Percentiles rank a stretch among this genome's conserved stretches.
These are phyloP conservation scores for Elsinoe ampelina DNA, from an alignment of 2,329 filamentous ascomycete species.

Conservation along the genomic window DNA sequence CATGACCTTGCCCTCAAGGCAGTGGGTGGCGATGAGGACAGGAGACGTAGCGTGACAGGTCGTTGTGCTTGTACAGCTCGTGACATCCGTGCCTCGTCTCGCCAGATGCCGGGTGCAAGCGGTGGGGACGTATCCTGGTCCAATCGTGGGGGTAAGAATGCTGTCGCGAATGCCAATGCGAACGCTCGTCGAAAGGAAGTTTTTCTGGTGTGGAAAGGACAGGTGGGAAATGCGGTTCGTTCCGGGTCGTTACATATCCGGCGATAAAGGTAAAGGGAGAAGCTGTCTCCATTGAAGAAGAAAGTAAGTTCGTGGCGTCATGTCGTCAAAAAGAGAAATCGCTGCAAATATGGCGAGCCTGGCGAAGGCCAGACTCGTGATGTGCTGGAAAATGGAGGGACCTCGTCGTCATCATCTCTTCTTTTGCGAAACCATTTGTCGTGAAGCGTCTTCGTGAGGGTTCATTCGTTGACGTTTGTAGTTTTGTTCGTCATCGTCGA, in stretches of 20 bases:
- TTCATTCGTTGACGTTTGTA: slow-evolving; percentile 13
- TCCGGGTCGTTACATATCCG: neutral
- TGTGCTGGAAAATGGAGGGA: neutral
- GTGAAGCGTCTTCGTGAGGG: slow-evolving; percentile 11
- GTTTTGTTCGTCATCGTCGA: slow-evolving; percentile 39
- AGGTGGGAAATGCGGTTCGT: neutral
- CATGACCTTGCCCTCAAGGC: too few relatives aligned
- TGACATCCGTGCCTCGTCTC: too few relatives aligned
- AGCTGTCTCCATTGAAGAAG: neutral
- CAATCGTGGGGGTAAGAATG: too few relatives aligned
- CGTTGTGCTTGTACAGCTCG: too few relatives aligned
- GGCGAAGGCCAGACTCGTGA: neutral
- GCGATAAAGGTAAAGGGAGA: neutral
- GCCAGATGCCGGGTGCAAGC: too few relatives aligned
- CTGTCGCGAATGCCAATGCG: too few relatives aligned
- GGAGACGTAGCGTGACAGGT: too few relatives aligned
- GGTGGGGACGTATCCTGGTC: too few relatives aligned
- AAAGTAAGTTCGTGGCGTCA: neutral
- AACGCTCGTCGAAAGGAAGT: neutral
- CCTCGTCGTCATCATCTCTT: slow-evolving; percentile 9
- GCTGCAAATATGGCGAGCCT: neutral
- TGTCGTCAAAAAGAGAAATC: neutral
- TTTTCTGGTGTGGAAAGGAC: neutral
- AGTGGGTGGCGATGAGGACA: too few relatives aligned
- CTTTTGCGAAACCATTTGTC: slow-evolving; percentile 13